A percentile compares a stretch with the other conserved stretches of the same genome.
Evolutionary conservation across 2,329 filamentous ascomycete species (phyloP).

Genomic region (Colletotrichum gigasporum): DNA sequence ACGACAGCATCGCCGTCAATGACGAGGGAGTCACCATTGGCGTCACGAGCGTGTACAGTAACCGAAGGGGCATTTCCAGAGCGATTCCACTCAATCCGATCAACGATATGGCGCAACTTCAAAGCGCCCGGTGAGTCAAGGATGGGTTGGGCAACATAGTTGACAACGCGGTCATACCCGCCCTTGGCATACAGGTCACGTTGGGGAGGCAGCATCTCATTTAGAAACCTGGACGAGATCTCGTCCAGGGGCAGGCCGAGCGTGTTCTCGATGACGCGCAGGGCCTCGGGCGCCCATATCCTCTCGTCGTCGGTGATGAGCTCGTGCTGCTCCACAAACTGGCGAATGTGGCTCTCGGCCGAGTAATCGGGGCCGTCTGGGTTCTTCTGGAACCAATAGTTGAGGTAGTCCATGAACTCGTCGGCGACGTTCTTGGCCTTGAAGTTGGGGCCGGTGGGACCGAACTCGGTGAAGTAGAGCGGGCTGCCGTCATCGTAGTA

Average conservation of each 20-base stretch:
- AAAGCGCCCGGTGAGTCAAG: neutral
- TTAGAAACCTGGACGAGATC: neutral
- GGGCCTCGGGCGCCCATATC: constrained; percentile 8
- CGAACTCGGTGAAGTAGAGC: constrained; percentile 4
- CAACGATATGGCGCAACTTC: neutral
- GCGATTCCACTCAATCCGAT: neutral
- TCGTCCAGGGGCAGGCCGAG: neutral
- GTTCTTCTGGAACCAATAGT: neutral
- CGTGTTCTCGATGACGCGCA: neutral
- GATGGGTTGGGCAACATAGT: neutral
- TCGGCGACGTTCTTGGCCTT: constrained; percentile 8
- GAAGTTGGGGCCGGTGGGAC: neutral
- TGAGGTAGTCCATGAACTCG: constrained; percentile 7
- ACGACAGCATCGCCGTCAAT: neutral
- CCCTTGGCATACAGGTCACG: constrained; percentile 5
- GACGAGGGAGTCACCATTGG: neutral
- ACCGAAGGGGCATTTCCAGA: neutral
- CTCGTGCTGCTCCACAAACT: neutral
- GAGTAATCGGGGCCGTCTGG: neutral
- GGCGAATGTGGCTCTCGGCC: constrained; percentile 3
- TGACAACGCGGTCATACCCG: neutral
- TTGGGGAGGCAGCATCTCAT: neutral
- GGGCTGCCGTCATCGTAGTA: constrained; percentile 8
- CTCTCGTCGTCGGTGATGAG: constrained; percentile 1
- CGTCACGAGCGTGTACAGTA: neutral